Evolutionary conservation across 2,329 filamentous ascomycete species (phyloP), one percentile per base, ranked within the genome.

Genomic region (Fusarium sp.): DNA sequence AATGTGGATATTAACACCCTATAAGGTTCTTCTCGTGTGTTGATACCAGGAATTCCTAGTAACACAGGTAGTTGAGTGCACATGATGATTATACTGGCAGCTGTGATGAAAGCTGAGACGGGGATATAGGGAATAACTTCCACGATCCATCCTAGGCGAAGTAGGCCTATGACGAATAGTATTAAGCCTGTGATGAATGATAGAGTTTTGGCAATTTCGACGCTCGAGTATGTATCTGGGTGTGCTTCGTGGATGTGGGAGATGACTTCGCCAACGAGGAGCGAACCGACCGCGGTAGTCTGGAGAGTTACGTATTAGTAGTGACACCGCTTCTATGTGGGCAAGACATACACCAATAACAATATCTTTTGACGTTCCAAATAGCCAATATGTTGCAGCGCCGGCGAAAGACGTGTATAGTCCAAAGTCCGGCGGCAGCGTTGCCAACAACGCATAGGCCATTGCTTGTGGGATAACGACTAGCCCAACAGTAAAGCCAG

Each of bases 361-460:
- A 75, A 95, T 94, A 76, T 95, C 92, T 74, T 94, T 94, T 9
- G 92, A 94, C 0, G 91, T 94, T 34, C 91, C 92, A 74, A 94
- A 94, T 57, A 93, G 86, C 91, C 91, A 94, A 79, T 95, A 95
- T 51, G 93, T 83, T 51, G 93, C 79, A 30, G 92, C 91, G 48
- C 92, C 92, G 77, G 93, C 91, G 73, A 95, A 95, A 0, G 91
- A 94, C 0, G 92, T 92, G 78, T 95, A 95, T 0, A 95, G 81
- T 34, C 92, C 92, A 72, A 87, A 94, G 69, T 93, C 85, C 4
- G 88, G 84, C 0, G 84, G 83, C 17, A 95, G 81, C 40, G 88
- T 82, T 23, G 92, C 92, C 21, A 95, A 82, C 32, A 89, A 80
- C 14, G 92, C 91, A 75, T 95, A 95, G 1, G 91, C 91, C 89